phyloP scores from a whole-genome alignment of 768 basidiomycete genomes.

The Mycena capillaripes region DNA sequence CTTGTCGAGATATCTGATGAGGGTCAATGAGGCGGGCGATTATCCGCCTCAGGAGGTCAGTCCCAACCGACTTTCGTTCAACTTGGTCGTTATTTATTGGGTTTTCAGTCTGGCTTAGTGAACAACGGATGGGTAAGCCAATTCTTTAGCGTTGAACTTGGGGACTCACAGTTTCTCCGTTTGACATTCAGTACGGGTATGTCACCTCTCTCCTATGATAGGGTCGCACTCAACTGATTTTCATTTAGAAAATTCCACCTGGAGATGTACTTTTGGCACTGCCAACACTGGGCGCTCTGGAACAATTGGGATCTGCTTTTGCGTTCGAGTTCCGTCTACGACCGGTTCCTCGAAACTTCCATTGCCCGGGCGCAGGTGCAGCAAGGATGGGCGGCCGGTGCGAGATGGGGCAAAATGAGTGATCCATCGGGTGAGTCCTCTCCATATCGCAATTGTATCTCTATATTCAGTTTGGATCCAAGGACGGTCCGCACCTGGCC shows the following conservation, averaged over 20 bases:
- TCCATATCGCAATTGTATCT: background rate
- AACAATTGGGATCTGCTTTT: conserved; percentile 70
- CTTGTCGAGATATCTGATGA: conserved; percentile 68
- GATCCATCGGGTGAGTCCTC: conserved; percentile 61
- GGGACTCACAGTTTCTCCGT: background rate
- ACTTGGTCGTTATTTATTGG: conserved; percentile 7
- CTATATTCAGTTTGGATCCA: background rate
- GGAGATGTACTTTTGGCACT: conserved; percentile 76
- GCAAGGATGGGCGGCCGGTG: conserved; percentile 67
- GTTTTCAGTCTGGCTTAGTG: conserved; percentile 63
- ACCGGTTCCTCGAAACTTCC: conserved; percentile 61
- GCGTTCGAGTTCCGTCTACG: conserved; percentile 59
- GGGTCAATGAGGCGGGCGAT: conserved; percentile 71
- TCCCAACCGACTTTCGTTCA: background rate
- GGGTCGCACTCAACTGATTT: conserved; percentile 5
- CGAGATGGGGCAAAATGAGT: conserved; percentile 76
- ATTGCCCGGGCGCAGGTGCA: conserved; percentile 64
- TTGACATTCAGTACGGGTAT: conserved; percentile 51
- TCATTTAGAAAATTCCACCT: conserved; percentile 68
- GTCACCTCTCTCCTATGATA: conserved; percentile 16
- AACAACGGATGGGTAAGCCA: conserved; percentile 68
- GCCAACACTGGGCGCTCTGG: conserved; percentile 72
- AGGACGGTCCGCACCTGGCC: conserved; percentile 65
- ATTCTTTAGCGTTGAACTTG: no score
- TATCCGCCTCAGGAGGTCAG: conserved; percentile 70